Base-by-base conservation (phyloP, 768 basidiomycete species). In the Sarcodon aspratus region DNA sequence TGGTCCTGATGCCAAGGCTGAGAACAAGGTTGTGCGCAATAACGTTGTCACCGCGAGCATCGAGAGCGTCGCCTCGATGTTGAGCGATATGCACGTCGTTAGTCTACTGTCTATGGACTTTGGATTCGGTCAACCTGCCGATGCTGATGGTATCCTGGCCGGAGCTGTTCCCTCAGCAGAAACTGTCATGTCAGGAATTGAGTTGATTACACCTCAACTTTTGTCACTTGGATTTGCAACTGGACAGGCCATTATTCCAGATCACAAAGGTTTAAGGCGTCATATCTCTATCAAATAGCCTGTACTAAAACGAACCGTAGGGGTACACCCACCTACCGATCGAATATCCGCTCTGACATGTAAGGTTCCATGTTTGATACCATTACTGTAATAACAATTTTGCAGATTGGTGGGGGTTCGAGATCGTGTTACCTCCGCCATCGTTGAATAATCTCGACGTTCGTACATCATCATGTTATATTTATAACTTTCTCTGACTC, bases 321-420 rank as follows among this genome's bases (percentile, higher is more conserved):
- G 79, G 1, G 62, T 87, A 43, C 73, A 79, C 55, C 87, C 85
- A 3, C 89, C 88, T 0, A 75, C 69, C 0, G 88, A 91, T 59
- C 71, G 88, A 44, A 75, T 91, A 61, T 87, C 84, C 9, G 73
- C 84, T 18, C 65, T 91, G 27, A 88, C 87, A 11, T 91, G 87
- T 89, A 61, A 60, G 83, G 64, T 7, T 33, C 43, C 43, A 36
- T 48, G 48, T 1, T 17, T 27, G 21, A 7, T 27, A 7, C 34
- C 3, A 32, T 52, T 6, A 42, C 33, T 42, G 37, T 46, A 44
- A 50, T 18, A 45, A 45, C 36, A 40, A 48, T 7, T 48, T 27
- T 12, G 15, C 53, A 91, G 88, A 91, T 63, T 92, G 90, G 90
- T 94, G 90, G 90, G 90, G 90, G 11, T 68, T 88, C 10, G 90